Base-by-base conservation (phyloP, 345 rosid genomes). In the Luvunga scandens region DNA sequence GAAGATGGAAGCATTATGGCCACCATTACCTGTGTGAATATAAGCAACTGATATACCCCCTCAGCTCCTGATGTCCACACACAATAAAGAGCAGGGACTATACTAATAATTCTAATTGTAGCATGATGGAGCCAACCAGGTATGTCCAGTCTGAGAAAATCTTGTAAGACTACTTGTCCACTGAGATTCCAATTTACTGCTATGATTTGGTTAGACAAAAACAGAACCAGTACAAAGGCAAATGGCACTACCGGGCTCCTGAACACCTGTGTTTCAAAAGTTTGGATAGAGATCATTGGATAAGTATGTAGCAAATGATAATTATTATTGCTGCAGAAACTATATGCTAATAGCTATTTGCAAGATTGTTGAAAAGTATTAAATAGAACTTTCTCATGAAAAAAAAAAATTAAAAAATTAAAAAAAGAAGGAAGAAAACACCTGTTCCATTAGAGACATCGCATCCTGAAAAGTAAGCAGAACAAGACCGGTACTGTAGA, bases 51-150 rank as follows among this genome's bases (percentile, higher is more conserved):
- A 77, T 91, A 97, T 84, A 89, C 65, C 71, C 99, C 99, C 72
- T 94, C 98, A 73, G 93, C 88, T 82, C 98, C 99, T 12, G 94
- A 83, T 82, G 93, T 91, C 94, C 95, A 90, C 75, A 88, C 90
- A 84, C 97, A 93, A 83, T 86, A 94, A 66, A 93, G 90, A 61
- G 96, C 94, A n/a, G 97, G 98, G 71, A 93, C 85, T 75, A 93
- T 89, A 50, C 97, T 93, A 57, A 94, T 75, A 78, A 90, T 82
- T 89, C 98, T 89, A 80, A 93, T 86, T 48, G 98, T 90, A 73
- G 89, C 94, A 72, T 88, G 92, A 84, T 93, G 98, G 77, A 97
- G 97, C 99, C 98, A 97, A 85, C 85, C 81, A 30, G 99, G 99
- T 72, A 94, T 88, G 77, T 93, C 93, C 79, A 97, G 87, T 77